These are phyloP conservation scores for Dillenia suffruticosa DNA, from an alignment of 164 flowering plant species.

Conservation along the genomic window DNA sequence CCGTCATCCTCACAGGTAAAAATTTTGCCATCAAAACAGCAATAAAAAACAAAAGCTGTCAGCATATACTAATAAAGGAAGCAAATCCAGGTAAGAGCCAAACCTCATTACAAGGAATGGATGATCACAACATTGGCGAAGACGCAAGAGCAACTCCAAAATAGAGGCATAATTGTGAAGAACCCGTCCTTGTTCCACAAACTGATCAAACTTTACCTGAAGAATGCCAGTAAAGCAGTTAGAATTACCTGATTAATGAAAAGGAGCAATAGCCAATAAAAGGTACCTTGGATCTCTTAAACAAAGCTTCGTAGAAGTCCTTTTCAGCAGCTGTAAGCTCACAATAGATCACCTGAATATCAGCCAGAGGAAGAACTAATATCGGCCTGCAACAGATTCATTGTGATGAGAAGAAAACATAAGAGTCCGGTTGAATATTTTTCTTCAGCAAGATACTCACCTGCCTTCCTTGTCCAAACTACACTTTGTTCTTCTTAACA, in stretches of 20 bases:
- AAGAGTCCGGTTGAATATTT: not conserved
- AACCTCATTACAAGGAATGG: constrained; percentile 99
- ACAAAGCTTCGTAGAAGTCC: constrained; percentile 92
- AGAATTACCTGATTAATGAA: constrained; percentile 1
- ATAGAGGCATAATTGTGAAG: constrained; percentile 98
- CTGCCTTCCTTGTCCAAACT: constrained; percentile 82
- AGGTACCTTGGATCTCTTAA: constrained; percentile 89
- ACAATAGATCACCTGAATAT: constrained; percentile 76
- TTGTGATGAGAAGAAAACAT: constrained; percentile 5
- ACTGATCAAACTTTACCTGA: constrained; percentile 95
- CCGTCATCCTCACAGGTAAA: no score
- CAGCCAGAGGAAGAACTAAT: constrained; percentile 88
- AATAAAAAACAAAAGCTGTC: no score
- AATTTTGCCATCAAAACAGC: no score
- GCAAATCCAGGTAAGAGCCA: constrained; percentile 3
- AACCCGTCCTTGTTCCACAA: constrained; percentile 96
- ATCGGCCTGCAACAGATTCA: constrained; percentile 65
- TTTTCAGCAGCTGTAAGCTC: constrained; percentile 82
- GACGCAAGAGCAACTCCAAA: constrained; percentile 94
- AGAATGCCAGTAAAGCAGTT: not conserved
- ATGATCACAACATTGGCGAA: constrained; percentile 99
- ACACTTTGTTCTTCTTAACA: constrained; percentile 88
- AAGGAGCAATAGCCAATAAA: not conserved
- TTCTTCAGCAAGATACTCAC: constrained; percentile 23
- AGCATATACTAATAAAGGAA: not conserved